Evolutionary conservation across 202 grass and related monocot genomes (phyloP).

Genomic region (Elaeis oleifera): DNA sequence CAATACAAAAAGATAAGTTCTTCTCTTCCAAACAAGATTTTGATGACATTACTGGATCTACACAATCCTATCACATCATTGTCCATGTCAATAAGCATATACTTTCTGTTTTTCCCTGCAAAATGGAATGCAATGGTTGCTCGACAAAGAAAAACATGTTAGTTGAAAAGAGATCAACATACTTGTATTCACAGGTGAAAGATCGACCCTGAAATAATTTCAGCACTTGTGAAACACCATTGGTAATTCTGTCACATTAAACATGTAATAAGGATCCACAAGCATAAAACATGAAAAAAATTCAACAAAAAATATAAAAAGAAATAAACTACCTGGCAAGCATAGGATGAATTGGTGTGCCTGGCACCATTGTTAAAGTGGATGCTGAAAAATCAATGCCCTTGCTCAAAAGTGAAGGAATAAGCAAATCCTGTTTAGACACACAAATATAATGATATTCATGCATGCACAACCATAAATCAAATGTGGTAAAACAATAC

Average conservation of each 20-base stretch:
- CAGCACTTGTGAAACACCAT: conserved; percentile 57
- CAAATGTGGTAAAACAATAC: no score
- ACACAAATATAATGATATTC: no score
- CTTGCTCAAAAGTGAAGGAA: conserved; percentile 79
- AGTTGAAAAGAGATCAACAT: conserved; percentile 34
- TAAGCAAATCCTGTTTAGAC: conserved; percentile 63
- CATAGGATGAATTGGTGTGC: conserved; percentile 92
- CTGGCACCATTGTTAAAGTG: conserved; percentile 65
- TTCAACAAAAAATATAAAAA: conserved; percentile 15
- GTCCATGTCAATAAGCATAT: no score
- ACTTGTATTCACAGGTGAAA: conserved; percentile 99
- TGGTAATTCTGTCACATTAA: conserved; percentile 64
- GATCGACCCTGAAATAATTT: conserved; percentile 74
- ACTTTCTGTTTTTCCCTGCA: no score
- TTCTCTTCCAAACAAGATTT: no score
- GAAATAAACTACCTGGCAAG: conserved; percentile 67
- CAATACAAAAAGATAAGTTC: no score
- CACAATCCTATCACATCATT: no score
- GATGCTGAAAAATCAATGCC: conserved; percentile 57
- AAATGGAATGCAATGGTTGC: no score
- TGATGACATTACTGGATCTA: no score
- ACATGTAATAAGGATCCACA: conserved; percentile 13
- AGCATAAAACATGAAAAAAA: conserved; percentile 10
- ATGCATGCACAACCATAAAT: no score
- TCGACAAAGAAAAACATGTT: not conserved